A percentile compares a stretch with the other conserved stretches of the same genome.
phyloP scores from a whole-genome alignment of 768 basidiomycete genomes.

The Scleroderma citrinum region DNA sequence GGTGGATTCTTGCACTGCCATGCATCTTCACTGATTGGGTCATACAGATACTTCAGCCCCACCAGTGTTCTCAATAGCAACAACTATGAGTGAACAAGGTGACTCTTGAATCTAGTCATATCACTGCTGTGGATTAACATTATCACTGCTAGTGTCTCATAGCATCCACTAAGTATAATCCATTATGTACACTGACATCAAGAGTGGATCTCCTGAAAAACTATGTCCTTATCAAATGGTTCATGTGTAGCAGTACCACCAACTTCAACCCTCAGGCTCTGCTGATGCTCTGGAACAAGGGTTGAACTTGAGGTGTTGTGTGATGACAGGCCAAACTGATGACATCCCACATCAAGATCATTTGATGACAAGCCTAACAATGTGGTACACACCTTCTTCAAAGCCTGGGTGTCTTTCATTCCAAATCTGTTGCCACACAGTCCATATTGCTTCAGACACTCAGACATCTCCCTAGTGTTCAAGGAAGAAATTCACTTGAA shows the following conservation, averaged over 20 bases:
- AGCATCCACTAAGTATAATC: too few relatives aligned
- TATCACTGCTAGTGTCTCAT: too few relatives aligned
- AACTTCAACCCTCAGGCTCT: conserved; percentile 9
- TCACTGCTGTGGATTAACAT: conserved; percentile 51
- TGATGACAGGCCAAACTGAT: conserved; percentile 64
- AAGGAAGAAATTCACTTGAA: conserved; percentile 75
- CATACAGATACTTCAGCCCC: conserved; percentile 2
- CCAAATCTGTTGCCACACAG: conserved; percentile 82
- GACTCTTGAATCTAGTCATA: conserved; percentile 60
- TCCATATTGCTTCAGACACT: conserved; percentile 74
- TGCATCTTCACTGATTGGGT: not conserved
- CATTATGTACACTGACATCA: not conserved
- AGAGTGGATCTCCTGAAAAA: not conserved
- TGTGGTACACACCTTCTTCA: conserved; percentile 58
- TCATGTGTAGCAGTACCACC: not conserved
- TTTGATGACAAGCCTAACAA: not conserved
- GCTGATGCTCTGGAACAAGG: conserved; percentile 27
- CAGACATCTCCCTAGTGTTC: conserved; percentile 81
- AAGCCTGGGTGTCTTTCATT: conserved; percentile 81
- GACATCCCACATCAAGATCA: conserved; percentile 6
- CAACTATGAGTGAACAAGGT: conserved; percentile 54
- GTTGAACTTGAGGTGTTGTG: conserved; percentile 56
- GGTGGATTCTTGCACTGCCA: conserved; percentile 25
- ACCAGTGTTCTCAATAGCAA: conserved; percentile 11
- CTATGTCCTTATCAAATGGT: not conserved